These are phyloP conservation scores for Teratosphaeria destructans DNA, from an alignment of 2,329 filamentous ascomycete species.

Conservation along the genomic window DNA sequence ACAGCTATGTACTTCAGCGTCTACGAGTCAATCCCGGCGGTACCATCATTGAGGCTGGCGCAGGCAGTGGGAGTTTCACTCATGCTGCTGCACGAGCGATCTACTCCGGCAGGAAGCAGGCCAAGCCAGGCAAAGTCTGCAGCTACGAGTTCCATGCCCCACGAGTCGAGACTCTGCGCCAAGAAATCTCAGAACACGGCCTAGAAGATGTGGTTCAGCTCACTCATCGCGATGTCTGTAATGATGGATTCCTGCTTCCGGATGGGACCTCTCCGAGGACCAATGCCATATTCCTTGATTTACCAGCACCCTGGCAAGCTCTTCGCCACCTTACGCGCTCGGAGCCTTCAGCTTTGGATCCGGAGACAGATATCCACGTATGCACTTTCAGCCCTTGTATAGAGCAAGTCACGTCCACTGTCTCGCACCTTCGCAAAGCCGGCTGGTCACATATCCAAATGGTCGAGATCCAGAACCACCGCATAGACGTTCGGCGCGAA, in stretches of 20 bases:
- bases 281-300: constrained; percentile 65
- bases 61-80: constrained; percentile 74
- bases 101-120: constrained; percentile 54
- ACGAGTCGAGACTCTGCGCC: constrained; percentile 56
- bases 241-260: constrained; percentile 55
- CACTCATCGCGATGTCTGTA: constrained; percentile 71
- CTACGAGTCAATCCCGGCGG: constrained; percentile 64
- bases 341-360: constrained; percentile 48
- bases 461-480: constrained; percentile 75
- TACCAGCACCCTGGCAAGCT: constrained; percentile 73
- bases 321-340: constrained; percentile 61
- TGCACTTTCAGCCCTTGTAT: constrained; percentile 97
- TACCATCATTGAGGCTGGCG: constrained; percentile 67
- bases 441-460: constrained; percentile 91
- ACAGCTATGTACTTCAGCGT: constrained; percentile 72
- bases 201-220: constrained; percentile 57
- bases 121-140: constrained; percentile 55
- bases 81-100: constrained; percentile 68
- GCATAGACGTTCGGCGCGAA: constrained; percentile 73
- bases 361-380: constrained; percentile 61
- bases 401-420: constrained; percentile 83
- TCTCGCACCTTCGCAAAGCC: constrained; percentile 65
- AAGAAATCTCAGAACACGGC: constrained; percentile 59
- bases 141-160: constrained; percentile 75
- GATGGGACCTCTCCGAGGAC: constrained; percentile 41